Conservation (phyloP, 108 stramenopile species). For the Pseudonitzschia pungens region DNA sequence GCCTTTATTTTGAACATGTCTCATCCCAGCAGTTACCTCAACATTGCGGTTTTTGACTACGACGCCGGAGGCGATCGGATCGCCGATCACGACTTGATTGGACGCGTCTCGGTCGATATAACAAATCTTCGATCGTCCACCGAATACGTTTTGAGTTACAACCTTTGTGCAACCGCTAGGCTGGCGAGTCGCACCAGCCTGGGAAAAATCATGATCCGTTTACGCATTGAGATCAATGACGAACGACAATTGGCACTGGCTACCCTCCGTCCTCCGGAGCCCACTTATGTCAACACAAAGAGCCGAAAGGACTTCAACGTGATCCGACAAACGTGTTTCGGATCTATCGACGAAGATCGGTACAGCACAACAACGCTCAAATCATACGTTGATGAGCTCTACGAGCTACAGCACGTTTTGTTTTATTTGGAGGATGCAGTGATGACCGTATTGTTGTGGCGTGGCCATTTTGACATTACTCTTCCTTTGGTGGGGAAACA, state of each 20-base stretch:
- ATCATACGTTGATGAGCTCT: slow-evolving; percentile 46
- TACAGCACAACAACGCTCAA: slow-evolving; percentile 39
- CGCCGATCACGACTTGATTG: slow-evolving; percentile 66
- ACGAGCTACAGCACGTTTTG: slow-evolving; percentile 38
- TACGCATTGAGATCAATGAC: slow-evolving; percentile 59
- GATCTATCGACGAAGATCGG: slow-evolving; percentile 47
- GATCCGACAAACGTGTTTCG: slow-evolving; percentile 57
- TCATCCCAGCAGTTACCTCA: slow-evolving; percentile 63
- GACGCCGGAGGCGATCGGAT: slow-evolving; percentile 43
- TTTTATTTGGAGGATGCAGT: slow-evolving; percentile 61
- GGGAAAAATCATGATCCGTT: slow-evolving; percentile 41
- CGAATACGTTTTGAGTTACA: slow-evolving; percentile 62
- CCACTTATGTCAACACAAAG: slow-evolving; percentile 65
- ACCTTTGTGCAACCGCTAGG: slow-evolving; percentile 48
- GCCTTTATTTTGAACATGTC: slow-evolving; percentile 72
- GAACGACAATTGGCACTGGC: slow-evolving; percentile 53
- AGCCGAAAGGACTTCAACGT: slow-evolving; percentile 65
- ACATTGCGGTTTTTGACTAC: slow-evolving; percentile 74
- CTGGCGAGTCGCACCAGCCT: slow-evolving; percentile 28
- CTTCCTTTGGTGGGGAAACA: slow-evolving; percentile 18
- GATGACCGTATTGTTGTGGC: slow-evolving; percentile 66
- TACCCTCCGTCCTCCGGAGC: slow-evolving; percentile 43
- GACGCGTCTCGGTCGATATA: slow-evolving; percentile 67
- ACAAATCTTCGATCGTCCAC: slow-evolving; percentile 63
- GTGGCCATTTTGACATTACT: slow-evolving; percentile 43